Base-by-base conservation (phyloP, 768 basidiomycete species). In the Collybiopsis luxurians region DNA sequence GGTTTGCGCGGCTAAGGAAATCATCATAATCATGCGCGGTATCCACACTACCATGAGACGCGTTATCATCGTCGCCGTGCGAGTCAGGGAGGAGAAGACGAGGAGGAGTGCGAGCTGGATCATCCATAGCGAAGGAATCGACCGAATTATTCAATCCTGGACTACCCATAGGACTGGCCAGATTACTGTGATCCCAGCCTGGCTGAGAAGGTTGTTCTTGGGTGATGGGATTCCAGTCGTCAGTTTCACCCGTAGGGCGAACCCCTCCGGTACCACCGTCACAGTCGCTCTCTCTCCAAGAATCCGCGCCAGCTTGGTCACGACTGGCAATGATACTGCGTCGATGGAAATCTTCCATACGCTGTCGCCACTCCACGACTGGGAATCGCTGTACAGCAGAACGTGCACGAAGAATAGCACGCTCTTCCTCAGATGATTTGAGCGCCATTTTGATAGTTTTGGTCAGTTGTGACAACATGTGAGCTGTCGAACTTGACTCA, bases 311-410 rank as follows among this genome's bases (percentile, higher is more conserved):
- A 27, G 94, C 92, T 2, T 83, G 23, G 28, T 72, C 70, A 53
- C 95, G 87, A 66, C 89, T 94, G 3, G 75, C 74, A 24, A 70
- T 71, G 68, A 97, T 95, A 66, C 88, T 90, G 59, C 95, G 88
- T 59, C 82, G 83, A 69, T 97, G 95, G 79, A 97, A 92, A 70
- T 97, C 95, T 74, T 97, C 95, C 79, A 87, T 90, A 46, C 92
- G 85, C 69, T 97, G 95, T 66, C 95, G 90, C 95, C 95, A 97
- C 74, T 97, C 94, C 27, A 97, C 90, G 56, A 97, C 95, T 4
- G 95, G 95, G 90, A 97, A 97, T 66, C 95, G 91, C 67, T 97
- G 95, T 3, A 97, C 83, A 21, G 95, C 95, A 19, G 95, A 97
- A 44, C 95, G 85, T 43, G 95, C 95, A 67, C 94, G 91, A 21